Evolutionary conservation across 2,329 filamentous ascomycete species (phyloP), one percentile per base, ranked within the genome.

Genomic region (Paraphoma chrysanthemicola): DNA sequence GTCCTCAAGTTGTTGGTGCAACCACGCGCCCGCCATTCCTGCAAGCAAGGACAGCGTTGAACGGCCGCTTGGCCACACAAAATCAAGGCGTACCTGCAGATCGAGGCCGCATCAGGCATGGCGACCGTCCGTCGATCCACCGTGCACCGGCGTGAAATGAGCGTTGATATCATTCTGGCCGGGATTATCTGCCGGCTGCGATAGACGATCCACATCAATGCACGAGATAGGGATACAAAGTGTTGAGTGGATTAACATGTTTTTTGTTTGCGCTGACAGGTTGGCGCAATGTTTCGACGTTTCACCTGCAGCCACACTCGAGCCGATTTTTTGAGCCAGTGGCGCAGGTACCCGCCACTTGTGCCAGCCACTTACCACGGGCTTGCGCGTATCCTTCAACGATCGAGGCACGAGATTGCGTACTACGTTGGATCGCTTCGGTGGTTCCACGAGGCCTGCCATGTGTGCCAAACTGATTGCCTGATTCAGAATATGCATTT

Each of bases 1-100:
- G 51, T 56, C 56, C 44, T 44, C 47, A 44, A 43, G 28, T 33
- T 44, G 51, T 53, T 51, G 47, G 61, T 62, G 56, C 61, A 62
- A 64, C 61, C 39, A 47, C 17, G 23, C 44, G 30, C 30, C 54
- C 33, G 50, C 49, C 50, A 47, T 46, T 39, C 31, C 46, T 33
- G 41, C 33, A 61, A 61, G 60, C 56, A 61, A 64, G 61, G 61
- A 55, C 59, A 28, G 39, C 51, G 55, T 55, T 53, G n/a, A 53
- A 55, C 43, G 31, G 31, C 31, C 12, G 31, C 7, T 12, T 12
- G 31, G 7, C 12, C 7, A 7, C 31, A 33, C 7, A 7, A 36
- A 36, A 36, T 36, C 44, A 54, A 52, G 48, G 54, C 57, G 48
- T 64, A 48, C 58, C 59, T 64, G 61, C 56, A 52, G 61, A 62